These are phyloP conservation scores for Didymella arachidicola DNA, from an alignment of 2,329 filamentous ascomycete species.

Conservation along the genomic window DNA sequence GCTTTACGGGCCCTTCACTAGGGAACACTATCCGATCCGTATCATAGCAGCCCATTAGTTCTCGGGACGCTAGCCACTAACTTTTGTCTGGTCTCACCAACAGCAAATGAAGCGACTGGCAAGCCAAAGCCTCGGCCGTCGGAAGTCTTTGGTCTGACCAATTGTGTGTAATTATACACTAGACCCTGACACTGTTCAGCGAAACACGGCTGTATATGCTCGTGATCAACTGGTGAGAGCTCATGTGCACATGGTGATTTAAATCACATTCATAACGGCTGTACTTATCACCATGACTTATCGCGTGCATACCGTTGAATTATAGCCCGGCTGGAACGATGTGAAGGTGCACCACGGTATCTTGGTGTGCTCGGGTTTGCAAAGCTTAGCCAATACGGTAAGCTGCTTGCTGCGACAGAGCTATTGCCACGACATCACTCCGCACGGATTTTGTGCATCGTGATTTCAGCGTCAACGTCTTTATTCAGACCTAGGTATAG, in stretches of 20 bases:
- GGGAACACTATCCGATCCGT: conserved; percentile 22
- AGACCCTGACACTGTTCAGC: conserved; percentile 27
- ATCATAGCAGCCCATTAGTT: conserved; percentile 22
- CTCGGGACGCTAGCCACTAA: conserved; percentile 21
- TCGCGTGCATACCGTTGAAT: conserved; percentile 32
- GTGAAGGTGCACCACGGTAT: conserved; percentile 3
- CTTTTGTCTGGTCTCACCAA: conserved; percentile 27
- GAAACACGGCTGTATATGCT: conserved; percentile 33
- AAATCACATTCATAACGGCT: conserved; percentile 13
- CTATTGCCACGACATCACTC: conserved; percentile 14
- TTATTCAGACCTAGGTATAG: conserved; percentile 5
- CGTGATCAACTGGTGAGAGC: conserved; percentile 22
- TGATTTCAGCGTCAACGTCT: conserved; percentile 14
- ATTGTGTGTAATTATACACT: conserved; percentile 15
- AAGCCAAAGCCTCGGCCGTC: conserved; percentile 26
- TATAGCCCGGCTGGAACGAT: conserved; percentile 4
- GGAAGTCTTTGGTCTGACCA: conserved; percentile 20
- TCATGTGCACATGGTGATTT: conserved; percentile 21
- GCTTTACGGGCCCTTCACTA: conserved; percentile 17
- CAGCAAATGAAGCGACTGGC: conserved; percentile 21
- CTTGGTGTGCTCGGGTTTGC: conserved; percentile 2
- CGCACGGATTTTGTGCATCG: conserved; percentile 23
- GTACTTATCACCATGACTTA: conserved; percentile 26
- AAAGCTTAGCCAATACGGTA: conserved; percentile 13
- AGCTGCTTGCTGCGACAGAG: conserved; percentile 14